These are phyloP conservation scores for Chlamydomonas sp. DNA, from an alignment of 139 green algal genomes.

Conservation along the genomic window DNA sequence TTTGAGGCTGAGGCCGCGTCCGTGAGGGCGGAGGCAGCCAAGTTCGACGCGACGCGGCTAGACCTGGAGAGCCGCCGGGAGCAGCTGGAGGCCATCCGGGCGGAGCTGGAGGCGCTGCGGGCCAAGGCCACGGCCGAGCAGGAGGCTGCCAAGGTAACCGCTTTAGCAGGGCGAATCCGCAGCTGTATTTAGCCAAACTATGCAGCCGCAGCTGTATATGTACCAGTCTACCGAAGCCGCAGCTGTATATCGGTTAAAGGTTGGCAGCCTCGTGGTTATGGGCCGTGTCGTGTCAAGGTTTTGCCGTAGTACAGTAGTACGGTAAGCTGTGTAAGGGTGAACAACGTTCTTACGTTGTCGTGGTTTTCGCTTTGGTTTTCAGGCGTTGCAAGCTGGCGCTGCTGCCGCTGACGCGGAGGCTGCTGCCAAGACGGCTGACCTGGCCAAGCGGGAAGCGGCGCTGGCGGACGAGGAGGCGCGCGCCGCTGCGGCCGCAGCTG, in stretches of 20 bases:
- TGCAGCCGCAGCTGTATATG: no score
- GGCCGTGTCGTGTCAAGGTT: no score
- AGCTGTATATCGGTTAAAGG: no score
- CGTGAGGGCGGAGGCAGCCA: background rate
- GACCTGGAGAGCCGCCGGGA: slow-evolving; percentile 1
- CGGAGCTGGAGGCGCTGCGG: background rate
- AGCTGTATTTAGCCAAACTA: background rate
- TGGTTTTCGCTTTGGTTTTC: background rate
- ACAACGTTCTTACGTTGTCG: no score
- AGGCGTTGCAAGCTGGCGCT: background rate
- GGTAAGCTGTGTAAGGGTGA: no score
- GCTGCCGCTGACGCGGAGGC: background rate
- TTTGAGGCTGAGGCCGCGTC: slow-evolving; percentile 1
- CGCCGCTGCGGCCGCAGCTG: background rate
- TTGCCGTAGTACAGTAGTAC: no score
- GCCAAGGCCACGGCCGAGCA: slow-evolving; percentile 17
- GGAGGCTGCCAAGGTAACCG: slow-evolving; percentile 9
- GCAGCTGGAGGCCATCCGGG: slow-evolving; percentile 12
- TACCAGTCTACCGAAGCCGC: no score
- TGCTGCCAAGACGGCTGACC: background rate
- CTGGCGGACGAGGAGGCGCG: background rate
- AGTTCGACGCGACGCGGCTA: background rate
- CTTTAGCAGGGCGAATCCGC: no score
- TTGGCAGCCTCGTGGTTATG: no score
- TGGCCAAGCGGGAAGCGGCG: slow-evolving; percentile 4